Evolutionary conservation across 495 filamentous ascomycete species (phyloP).

Genomic region (Hypoxylon cercidicola): DNA sequence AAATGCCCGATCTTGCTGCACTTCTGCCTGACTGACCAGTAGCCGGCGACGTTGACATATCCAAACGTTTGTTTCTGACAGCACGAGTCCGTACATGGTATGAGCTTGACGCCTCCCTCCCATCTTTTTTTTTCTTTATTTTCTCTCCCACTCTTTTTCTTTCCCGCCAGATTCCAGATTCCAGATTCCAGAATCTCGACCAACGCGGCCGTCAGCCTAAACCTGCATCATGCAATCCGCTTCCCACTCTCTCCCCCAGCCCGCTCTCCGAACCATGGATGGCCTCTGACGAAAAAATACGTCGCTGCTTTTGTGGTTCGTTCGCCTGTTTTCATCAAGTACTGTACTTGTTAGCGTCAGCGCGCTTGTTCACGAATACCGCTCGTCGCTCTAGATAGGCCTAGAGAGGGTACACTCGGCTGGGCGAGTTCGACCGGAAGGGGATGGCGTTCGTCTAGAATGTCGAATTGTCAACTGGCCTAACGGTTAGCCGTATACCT

Average conservation of each 20-base stretch:
- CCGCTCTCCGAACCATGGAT: conserved; percentile 44
- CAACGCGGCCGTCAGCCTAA: conserved; percentile 45
- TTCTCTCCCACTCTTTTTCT: conserved; percentile 4
- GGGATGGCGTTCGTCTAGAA: conserved; percentile 23
- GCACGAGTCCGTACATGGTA: conserved; percentile 2
- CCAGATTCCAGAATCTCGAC: conserved; percentile 11
- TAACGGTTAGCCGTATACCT: conserved; percentile 23
- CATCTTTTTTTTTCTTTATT: conserved; percentile 8
- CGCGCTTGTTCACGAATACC: conserved; percentile 48
- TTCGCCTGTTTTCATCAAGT: conserved; percentile 25
- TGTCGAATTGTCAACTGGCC: conserved; percentile 10
- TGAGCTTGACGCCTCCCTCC: conserved; percentile 3
- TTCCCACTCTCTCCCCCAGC: conserved; percentile 35
- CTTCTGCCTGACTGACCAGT: conserved; percentile 62
- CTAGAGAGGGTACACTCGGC: conserved; percentile 35
- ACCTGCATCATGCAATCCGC: conserved; percentile 42
- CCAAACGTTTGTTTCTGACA: conserved; percentile 37
- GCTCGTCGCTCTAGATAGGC: conserved; percentile 36
- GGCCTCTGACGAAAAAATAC: conserved; percentile 39
- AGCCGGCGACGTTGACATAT: conserved; percentile 39
- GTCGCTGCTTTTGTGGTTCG: conserved; percentile 53
- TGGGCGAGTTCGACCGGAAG: conserved; percentile 24
- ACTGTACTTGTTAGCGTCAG: conserved; percentile 52
- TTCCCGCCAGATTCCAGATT: conserved; percentile 6
- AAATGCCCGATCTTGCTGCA: conserved; percentile 61